These are phyloP conservation scores for Lasiodiplodia gonubiensis DNA, from an alignment of 2,329 filamentous ascomycete genomes.

Conservation along the genomic window DNA sequence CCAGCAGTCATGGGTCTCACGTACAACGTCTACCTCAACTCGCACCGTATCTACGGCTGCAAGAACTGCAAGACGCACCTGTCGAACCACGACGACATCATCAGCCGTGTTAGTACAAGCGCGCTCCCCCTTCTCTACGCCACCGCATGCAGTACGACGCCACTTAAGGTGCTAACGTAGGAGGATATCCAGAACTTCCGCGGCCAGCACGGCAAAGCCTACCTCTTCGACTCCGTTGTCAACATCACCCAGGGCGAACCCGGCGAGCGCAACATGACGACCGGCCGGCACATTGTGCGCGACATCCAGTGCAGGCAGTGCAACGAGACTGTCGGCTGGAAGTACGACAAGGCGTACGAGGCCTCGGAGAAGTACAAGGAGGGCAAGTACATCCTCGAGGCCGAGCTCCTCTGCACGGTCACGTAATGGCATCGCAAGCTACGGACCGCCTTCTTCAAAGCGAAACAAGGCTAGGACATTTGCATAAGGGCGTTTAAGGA, in stretches of 20 bases:
- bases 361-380: slow-evolving; percentile 96
- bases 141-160: not conserved
- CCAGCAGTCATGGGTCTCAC: slow-evolving; percentile 73
- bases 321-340: slow-evolving; percentile 94
- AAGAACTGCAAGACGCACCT: slow-evolving; percentile 95
- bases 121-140: not conserved
- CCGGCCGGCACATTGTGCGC: slow-evolving; percentile 89
- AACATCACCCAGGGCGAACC: slow-evolving; percentile 84
- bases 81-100: slow-evolving; percentile 93
- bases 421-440: slow-evolving; percentile 34
- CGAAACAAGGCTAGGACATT: not conserved
- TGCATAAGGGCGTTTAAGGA: slow-evolving; percentile 14
- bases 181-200: slow-evolving; percentile 78
- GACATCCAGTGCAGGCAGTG: slow-evolving; percentile 93
- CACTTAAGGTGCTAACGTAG: slow-evolving; percentile 9
- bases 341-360: slow-evolving; percentile 98
- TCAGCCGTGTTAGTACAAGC: slow-evolving; percentile 74
- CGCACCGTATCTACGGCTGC: slow-evolving; percentile 85
- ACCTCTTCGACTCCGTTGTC: slow-evolving; percentile 92
- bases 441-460: not conserved
- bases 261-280: slow-evolving; percentile 98
- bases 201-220: slow-evolving; percentile 97
- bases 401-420: slow-evolving; percentile 84
- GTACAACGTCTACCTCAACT: slow-evolving; percentile 90
- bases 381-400: slow-evolving; percentile 96